phyloP scores from a whole-genome alignment of 352 stramenopile species.

The Phytophthora brassicae region DNA sequence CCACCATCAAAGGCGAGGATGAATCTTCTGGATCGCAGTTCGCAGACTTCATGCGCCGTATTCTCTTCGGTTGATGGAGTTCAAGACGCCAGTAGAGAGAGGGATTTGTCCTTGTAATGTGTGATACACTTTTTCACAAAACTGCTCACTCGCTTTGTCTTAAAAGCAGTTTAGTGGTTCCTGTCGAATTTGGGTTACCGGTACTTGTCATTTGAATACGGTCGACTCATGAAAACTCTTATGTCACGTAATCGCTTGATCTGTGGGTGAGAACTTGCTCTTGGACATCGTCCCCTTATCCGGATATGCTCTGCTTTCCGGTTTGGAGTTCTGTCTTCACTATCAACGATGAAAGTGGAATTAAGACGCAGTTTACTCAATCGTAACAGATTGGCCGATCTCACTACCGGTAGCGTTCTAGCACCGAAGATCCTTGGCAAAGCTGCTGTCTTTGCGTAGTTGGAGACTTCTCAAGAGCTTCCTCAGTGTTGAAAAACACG shows the following conservation, averaged over 20 bases:
- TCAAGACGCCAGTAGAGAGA: slow-evolving; percentile 6
- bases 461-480: slow-evolving; percentile 31
- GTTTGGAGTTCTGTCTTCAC: no score
- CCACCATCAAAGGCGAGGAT: slow-evolving; percentile 78
- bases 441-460: slow-evolving; percentile 32
- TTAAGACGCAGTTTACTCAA: slow-evolving; percentile 51
- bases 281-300: slow-evolving; percentile 6
- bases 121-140: slow-evolving; percentile 26
- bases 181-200: no score
- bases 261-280: slow-evolving; percentile 24
- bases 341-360: slow-evolving; percentile 24
- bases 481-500: slow-evolving; percentile 40
- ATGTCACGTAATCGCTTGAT: slow-evolving; percentile 27
- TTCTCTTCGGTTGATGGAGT: slow-evolving; percentile 53
- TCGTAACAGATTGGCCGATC: slow-evolving; percentile 27
- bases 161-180: no score
- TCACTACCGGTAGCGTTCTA: slow-evolving; percentile 16
- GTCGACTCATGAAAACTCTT: slow-evolving; percentile 37
- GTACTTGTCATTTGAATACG: slow-evolving; percentile 33
- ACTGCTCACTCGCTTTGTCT: neutral
- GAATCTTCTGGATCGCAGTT: slow-evolving; percentile 61
- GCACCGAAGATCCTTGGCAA: slow-evolving; percentile 47
- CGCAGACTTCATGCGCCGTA: slow-evolving; percentile 58
- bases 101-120: slow-evolving; percentile 20
- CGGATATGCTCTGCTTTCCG: slow-evolving; percentile 28